These are phyloP conservation scores for Aphanomyces stellatus DNA, from an alignment of 352 stramenopile genomes.

Conservation along the genomic window DNA sequence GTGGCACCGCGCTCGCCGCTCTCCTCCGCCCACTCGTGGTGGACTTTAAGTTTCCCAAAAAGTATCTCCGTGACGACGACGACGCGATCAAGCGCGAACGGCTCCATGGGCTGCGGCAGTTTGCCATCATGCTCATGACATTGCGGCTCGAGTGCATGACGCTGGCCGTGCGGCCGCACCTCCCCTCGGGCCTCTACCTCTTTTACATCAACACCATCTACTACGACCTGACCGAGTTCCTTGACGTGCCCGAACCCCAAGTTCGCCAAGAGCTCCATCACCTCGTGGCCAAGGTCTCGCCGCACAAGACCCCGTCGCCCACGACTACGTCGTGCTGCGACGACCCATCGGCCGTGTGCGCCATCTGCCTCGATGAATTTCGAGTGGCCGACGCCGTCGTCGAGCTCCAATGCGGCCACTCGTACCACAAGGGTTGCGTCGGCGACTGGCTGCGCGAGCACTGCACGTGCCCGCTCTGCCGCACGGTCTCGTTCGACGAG, in stretches of 20 bases:
- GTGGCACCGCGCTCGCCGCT: neutral
- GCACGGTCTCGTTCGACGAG: neutral
- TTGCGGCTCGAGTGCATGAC: neutral
- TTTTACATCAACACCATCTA: neutral
- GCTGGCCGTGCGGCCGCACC: neutral
- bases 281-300: neutral
- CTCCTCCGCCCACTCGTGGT: neutral
- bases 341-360: neutral
- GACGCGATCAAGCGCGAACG: neutral
- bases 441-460: neutral
- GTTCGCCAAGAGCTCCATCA: constrained; percentile 1
- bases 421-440: constrained; percentile 10
- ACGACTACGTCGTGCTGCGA: neutral
- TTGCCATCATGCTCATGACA: neutral
- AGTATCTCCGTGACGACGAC: constrained; percentile 1
- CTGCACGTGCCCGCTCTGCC: constrained; percentile 7
- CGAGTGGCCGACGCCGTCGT: neutral
- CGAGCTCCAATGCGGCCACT: constrained; percentile 7
- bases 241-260: neutral
- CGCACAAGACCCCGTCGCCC: neutral
- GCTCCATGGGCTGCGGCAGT: neutral
- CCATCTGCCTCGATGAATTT: constrained; percentile 1
- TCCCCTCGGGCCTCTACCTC: neutral
- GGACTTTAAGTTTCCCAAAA: neutral
- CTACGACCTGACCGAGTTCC: neutral